Conservation (phyloP, 306 rosid species). For the Cyamopsis tetragonoloba region DNA sequence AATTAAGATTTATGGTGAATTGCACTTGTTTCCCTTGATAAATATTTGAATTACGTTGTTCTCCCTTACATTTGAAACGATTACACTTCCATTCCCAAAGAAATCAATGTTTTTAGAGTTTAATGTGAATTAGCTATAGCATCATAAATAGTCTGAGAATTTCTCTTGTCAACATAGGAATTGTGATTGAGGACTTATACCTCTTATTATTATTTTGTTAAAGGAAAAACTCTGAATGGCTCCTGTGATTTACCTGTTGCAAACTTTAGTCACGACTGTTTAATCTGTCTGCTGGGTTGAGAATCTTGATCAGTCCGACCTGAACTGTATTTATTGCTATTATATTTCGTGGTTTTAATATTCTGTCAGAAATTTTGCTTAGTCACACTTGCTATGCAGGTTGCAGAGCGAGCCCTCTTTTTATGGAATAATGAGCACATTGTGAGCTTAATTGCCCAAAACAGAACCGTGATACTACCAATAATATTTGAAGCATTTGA, state of each 20-base stretch:
- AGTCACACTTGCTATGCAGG: conserved; percentile 51
- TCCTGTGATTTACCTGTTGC: neutral
- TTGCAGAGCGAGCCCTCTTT: conserved; percentile 90
- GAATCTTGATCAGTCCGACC: conserved; percentile 10
- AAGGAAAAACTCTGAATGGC: neutral
- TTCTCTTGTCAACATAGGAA: neutral
- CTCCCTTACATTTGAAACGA: neutral
- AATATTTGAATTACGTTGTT: neutral
- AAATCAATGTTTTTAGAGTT: neutral
- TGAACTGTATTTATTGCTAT: neutral
- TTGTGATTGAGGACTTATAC: neutral
- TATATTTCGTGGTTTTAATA: neutral
- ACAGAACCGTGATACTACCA: conserved; percentile 69
- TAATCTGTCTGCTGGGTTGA: neutral
- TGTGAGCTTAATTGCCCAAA: conserved; percentile 90
- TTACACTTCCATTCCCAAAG: neutral
- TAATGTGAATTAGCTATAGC: too few species aligned
- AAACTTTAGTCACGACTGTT: neutral
- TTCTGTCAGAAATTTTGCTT: conserved; percentile 24
- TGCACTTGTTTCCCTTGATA: neutral
- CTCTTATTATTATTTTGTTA: neutral
- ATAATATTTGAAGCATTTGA: conserved; percentile 77
- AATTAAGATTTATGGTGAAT: neutral
- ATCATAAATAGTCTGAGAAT: neutral
- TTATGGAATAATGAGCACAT: conserved; percentile 96